phyloP scores from a whole-genome alignment of 2,329 filamentous ascomycete genomes.

The Botrytis byssoidea region DNA sequence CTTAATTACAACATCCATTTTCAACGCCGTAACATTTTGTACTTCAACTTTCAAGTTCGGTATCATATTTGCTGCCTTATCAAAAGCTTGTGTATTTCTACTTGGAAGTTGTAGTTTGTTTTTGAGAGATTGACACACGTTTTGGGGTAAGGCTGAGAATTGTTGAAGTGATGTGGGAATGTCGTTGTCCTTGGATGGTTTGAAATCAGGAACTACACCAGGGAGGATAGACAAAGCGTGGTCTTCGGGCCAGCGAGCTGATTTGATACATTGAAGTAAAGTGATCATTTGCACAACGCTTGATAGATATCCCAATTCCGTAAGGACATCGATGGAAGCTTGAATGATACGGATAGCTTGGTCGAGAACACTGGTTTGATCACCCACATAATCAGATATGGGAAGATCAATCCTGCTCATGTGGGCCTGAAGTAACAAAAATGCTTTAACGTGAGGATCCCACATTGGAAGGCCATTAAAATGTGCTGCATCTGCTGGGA shows the following conservation, averaged over 20 bases:
- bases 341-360: slow-evolving; percentile 97
- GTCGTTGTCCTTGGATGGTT: slow-evolving; percentile 21
- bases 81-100: slow-evolving; percentile 47
- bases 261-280: slow-evolving; percentile 89
- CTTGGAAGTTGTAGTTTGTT: slow-evolving; percentile 52
- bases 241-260: slow-evolving; percentile 85
- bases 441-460: slow-evolving; percentile 97
- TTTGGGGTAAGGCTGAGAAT: slow-evolving; percentile 34
- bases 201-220: slow-evolving; percentile 52
- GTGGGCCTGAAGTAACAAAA: slow-evolving; percentile 89
- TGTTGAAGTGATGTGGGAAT: slow-evolving; percentile 39
- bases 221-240: slow-evolving; percentile 77
- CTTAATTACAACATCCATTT: slow-evolving; percentile 61
- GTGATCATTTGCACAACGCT: slow-evolving; percentile 79
- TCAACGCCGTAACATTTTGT: slow-evolving; percentile 58
- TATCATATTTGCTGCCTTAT: slow-evolving; percentile 62
- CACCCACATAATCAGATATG: slow-evolving; percentile 95
- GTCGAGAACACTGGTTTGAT: slow-evolving; percentile 85
- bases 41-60: slow-evolving; percentile 67
- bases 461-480: slow-evolving; percentile 78
- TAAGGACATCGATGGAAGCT: slow-evolving; percentile 88
- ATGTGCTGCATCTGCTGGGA: slow-evolving; percentile 40
- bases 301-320: slow-evolving; percentile 79
- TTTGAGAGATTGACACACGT: slow-evolving; percentile 45
- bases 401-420: slow-evolving; percentile 91